Evolutionary conservation across 148 eudicot species (phyloP).

Genomic region (Nepenthes mirabilis): DNA sequence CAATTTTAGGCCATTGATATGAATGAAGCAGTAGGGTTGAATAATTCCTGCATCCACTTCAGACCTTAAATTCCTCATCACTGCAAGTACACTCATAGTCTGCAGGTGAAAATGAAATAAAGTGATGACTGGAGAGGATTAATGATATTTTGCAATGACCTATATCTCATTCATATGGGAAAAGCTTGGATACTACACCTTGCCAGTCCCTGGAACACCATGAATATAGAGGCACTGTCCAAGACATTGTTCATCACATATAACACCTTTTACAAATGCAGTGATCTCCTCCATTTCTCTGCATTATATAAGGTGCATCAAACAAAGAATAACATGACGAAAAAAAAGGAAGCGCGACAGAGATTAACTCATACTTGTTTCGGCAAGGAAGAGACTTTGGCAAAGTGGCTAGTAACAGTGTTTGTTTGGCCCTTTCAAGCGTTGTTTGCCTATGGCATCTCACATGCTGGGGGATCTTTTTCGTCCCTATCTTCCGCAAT

Average conservation of each 20-base stretch:
- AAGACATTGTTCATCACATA: slow-evolving; percentile 85
- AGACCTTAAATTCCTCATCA: slow-evolving; percentile 70
- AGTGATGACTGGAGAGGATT: neutral
- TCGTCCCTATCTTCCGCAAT: slow-evolving; percentile 77
- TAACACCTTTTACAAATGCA: slow-evolving; percentile 70
- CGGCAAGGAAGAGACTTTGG: slow-evolving; percentile 95
- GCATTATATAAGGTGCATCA: slow-evolving; percentile 10
- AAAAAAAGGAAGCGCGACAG: neutral
- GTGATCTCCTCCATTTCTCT: slow-evolving; percentile 97
- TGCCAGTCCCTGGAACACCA: slow-evolving; percentile 99
- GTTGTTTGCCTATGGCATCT: slow-evolving; percentile 87
- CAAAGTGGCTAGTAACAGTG: slow-evolving; percentile 71
- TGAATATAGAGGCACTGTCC: slow-evolving; percentile 97
- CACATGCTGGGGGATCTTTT: slow-evolving; percentile 77
- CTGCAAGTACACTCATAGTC: slow-evolving; percentile 98
- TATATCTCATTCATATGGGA: neutral
- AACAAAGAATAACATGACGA: neutral
- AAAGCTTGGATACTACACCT: slow-evolving; percentile 30
- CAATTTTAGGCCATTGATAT: slow-evolving; percentile 87
- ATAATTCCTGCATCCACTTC: slow-evolving; percentile 78
- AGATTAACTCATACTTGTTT: slow-evolving; percentile 40
- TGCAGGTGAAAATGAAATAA: slow-evolving; percentile 25
- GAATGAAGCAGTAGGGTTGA: slow-evolving; percentile 79
- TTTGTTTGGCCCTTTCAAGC: slow-evolving; percentile 86
- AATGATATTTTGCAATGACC: too few species aligned